A percentile compares a stretch with the other conserved stretches of the same genome.
These are phyloP conservation scores for Cladosporium oxysporum DNA, from an alignment of 2,329 filamentous ascomycete genomes.

Conservation along the genomic window DNA sequence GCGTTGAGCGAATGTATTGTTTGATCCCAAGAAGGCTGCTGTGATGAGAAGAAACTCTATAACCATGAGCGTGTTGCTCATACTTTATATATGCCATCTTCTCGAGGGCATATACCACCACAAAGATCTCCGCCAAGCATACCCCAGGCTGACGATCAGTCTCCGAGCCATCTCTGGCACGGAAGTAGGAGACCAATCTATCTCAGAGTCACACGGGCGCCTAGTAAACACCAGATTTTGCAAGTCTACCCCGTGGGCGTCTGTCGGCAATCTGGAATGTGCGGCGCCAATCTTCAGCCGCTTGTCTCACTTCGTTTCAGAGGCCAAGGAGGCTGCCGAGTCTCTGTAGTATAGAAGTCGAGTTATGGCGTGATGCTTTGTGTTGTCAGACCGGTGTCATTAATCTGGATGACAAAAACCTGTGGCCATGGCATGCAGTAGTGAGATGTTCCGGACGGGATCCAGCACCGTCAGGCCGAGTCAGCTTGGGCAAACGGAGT, in stretches of 20 bases:
- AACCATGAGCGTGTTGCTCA: not conserved
- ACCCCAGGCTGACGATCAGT: slow-evolving; percentile 12
- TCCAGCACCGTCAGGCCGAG: not conserved
- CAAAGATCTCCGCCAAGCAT: slow-evolving; percentile 10
- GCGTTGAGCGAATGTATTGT: slow-evolving; percentile 9
- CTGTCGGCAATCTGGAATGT: not conserved
- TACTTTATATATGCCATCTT: slow-evolving; percentile 4
- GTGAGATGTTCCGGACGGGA: not conserved
- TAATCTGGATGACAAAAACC: not conserved
- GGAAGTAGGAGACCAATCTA: slow-evolving; percentile 17
- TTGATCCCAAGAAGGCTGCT: not conserved
- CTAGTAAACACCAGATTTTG: not conserved
- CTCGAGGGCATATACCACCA: not conserved
- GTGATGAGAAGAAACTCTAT: not conserved
- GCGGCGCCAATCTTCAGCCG: slow-evolving; percentile 4
- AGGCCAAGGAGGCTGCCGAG: not conserved
- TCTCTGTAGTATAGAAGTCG: not conserved
- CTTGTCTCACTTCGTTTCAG: slow-evolving; percentile 12
- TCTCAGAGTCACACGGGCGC: slow-evolving; percentile 17
- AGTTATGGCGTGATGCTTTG: not conserved
- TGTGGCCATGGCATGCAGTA: slow-evolving; percentile 4
- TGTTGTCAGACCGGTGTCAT: not conserved
- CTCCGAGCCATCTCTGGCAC: slow-evolving; percentile 18
- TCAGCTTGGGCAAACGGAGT: not conserved
- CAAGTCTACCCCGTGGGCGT: slow-evolving; percentile 15